Percentiles rank a stretch among this genome's conserved stretches.
phyloP scores from a whole-genome alignment of 164 flowering plant genomes.

The Dillenia suffruticosa region DNA sequence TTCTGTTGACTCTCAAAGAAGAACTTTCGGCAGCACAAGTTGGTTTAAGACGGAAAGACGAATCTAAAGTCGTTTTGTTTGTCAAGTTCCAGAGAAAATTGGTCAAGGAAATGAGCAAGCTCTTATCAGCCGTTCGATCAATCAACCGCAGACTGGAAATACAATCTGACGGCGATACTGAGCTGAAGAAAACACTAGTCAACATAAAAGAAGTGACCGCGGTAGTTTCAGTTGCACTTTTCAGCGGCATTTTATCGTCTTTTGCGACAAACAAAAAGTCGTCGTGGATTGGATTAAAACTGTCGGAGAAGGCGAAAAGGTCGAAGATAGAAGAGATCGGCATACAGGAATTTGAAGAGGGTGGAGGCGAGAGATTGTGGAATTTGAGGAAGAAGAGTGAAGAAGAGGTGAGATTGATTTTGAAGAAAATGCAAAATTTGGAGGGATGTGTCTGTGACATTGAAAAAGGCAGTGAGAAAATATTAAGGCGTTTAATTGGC shows the following conservation, averaged over 20 bases:
- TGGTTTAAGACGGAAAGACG: conserved; percentile 48
- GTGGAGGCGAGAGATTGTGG: conserved; percentile 23
- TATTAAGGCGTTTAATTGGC: conserved; percentile 62
- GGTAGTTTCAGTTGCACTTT: conserved; percentile 34
- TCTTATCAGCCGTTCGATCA: conserved; percentile 26
- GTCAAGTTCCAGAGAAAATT: conserved; percentile 32
- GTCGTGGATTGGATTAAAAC: conserved; percentile 26
- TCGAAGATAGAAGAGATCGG: conserved; percentile 17
- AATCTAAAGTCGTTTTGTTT: conserved; percentile 18
- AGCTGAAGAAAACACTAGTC: conserved; percentile 25
- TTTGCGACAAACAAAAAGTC: conserved; percentile 9
- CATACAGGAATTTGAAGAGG: conserved; percentile 41
- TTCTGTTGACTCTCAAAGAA: conserved; percentile 39
- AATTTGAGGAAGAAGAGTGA: conserved; percentile 39
- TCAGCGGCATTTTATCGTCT: conserved; percentile 27
- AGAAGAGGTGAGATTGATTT: conserved; percentile 38
- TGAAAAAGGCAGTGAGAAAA: conserved; percentile 45
- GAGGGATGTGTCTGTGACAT: conserved; percentile 48
- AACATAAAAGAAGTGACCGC: conserved; percentile 38
- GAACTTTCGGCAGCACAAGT: conserved; percentile 48
- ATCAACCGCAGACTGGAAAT: conserved; percentile 1
- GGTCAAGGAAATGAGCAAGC: conserved; percentile 37
- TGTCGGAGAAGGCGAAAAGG: conserved; percentile 24
- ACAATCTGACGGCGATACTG: conserved; percentile 20
- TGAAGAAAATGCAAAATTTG: conserved; percentile 41